Conservation (phyloP, 768 basidiomycete species). For the Kockovaella imperatae region DNA sequence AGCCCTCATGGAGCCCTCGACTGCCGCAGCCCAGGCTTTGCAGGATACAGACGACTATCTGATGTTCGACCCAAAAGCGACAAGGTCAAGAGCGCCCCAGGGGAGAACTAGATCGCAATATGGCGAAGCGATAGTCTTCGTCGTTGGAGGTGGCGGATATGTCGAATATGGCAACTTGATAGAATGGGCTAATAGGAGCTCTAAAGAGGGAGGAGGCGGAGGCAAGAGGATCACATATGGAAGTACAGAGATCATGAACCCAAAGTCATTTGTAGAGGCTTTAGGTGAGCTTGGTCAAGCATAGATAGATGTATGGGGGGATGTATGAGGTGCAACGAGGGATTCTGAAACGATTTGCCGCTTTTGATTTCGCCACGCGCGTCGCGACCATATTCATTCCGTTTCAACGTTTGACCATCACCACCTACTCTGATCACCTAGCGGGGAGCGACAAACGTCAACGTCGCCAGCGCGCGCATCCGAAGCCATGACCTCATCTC, state of each 20-base stretch:
- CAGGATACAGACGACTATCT: constrained; percentile 95
- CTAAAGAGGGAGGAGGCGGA: constrained; percentile 31
- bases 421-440: neutral
- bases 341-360: too few species aligned
- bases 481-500: constrained; percentile 8
- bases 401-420: neutral
- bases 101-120: constrained; percentile 61
- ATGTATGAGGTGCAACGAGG: too few species aligned
- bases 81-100: constrained; percentile 49
- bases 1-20: constrained; percentile 93
- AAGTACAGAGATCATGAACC: constrained; percentile 88
- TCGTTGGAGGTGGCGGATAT: constrained; percentile 94
- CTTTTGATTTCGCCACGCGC: too few species aligned
- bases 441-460: constrained; percentile 1
- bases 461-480: neutral
- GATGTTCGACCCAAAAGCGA: constrained; percentile 82
- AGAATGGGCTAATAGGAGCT: constrained; percentile 65
- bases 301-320: constrained; percentile 2
- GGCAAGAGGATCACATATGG: constrained; percentile 88
- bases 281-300: constrained; percentile 50
- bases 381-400: neutral
- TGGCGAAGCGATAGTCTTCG: constrained; percentile 78
- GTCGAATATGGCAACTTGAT: constrained; percentile 95
- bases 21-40: constrained; percentile 86
- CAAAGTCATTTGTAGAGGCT: constrained; percentile 69